phyloP scores from a whole-genome alignment of 306 rosid genomes.

The Casuarina glauca region DNA sequence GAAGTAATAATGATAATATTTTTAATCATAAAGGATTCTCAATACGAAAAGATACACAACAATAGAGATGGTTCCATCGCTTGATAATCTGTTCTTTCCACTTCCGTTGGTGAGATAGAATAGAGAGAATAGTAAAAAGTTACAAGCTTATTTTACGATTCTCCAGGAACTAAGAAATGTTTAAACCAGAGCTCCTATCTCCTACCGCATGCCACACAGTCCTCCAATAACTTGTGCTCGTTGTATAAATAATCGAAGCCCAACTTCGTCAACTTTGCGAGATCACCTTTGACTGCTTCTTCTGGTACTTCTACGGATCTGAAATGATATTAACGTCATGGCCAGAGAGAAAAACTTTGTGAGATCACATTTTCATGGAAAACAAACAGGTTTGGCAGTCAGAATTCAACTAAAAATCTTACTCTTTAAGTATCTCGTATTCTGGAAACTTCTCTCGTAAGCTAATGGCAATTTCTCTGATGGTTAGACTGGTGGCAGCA shows the following conservation, averaged over 20 bases:
- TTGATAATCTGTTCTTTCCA: too few relatives aligned
- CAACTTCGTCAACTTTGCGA: conserved; percentile 25
- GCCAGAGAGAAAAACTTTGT: neutral
- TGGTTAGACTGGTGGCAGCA: conserved; percentile 17
- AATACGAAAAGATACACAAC: too few relatives aligned
- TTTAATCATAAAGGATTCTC: too few relatives aligned
- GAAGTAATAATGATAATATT: too few relatives aligned
- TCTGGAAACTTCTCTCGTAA: conserved; percentile 26
- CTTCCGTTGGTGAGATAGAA: too few relatives aligned
- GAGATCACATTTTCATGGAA: too few relatives aligned
- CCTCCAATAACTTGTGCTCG: conserved; percentile 21
- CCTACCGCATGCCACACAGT: conserved; percentile 20
- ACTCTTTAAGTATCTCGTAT: conserved; percentile 19
- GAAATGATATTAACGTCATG: neutral
- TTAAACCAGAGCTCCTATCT: neutral
- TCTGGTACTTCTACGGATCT: conserved; percentile 23
- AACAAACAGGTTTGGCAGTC: neutral
- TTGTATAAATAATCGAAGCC: conserved; percentile 20
- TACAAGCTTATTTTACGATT: neutral
- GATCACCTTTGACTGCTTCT: conserved; percentile 13
- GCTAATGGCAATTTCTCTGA: conserved; percentile 18
- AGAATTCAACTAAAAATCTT: neutral
- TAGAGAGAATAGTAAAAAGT: neutral
- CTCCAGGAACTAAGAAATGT: neutral
- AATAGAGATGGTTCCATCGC: too few relatives aligned